phyloP scores from a whole-genome alignment of 371 early-diverging fungal species.

The Apophysomyces variabilis region DNA sequence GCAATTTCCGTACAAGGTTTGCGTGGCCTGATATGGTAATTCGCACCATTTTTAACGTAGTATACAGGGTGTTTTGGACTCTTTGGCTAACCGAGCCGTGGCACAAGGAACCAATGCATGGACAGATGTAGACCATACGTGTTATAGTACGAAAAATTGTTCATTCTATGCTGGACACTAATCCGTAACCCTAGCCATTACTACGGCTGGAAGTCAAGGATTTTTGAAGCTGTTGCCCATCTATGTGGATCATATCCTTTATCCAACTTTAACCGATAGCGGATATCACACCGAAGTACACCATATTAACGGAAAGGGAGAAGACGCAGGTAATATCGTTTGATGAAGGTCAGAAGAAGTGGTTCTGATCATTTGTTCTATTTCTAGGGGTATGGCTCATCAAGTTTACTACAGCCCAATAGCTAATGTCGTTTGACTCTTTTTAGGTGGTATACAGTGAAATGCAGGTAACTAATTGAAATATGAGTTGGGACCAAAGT shows the following conservation, averaged over 20 bases:
- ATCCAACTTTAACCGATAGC: conserved; percentile 69
- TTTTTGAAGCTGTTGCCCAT: conserved; percentile 63
- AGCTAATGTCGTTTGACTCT: neutral
- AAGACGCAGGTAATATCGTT: conserved; percentile 49
- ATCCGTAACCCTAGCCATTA: conserved; percentile 44
- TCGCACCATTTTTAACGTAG: neutral
- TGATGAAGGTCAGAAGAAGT: neutral
- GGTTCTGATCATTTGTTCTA: neutral
- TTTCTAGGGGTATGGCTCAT: conserved; percentile 17
- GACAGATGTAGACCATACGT: conserved; percentile 66
- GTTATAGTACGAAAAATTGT: conserved; percentile 51
- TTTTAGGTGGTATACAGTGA: conserved; percentile 58
- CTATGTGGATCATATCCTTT: conserved; percentile 71
- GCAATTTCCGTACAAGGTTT: conserved; percentile 69
- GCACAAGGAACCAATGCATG: conserved; percentile 77
- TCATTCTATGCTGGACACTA: neutral
- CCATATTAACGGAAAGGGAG: conserved; percentile 60
- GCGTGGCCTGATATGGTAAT: neutral
- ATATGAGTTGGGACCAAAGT: neutral
- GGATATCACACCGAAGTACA: conserved; percentile 71
- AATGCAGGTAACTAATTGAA: conserved; percentile 45
- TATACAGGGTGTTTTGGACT: conserved; percentile 64
- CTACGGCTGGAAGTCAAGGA: conserved; percentile 71
- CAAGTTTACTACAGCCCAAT: neutral
- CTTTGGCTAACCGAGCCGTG: conserved; percentile 70